Percentiles rank a stretch among this genome's conserved stretches.
Evolutionary conservation across 2,329 filamentous ascomycete species (phyloP).

Genomic region (Aureobasidium namibiae): DNA sequence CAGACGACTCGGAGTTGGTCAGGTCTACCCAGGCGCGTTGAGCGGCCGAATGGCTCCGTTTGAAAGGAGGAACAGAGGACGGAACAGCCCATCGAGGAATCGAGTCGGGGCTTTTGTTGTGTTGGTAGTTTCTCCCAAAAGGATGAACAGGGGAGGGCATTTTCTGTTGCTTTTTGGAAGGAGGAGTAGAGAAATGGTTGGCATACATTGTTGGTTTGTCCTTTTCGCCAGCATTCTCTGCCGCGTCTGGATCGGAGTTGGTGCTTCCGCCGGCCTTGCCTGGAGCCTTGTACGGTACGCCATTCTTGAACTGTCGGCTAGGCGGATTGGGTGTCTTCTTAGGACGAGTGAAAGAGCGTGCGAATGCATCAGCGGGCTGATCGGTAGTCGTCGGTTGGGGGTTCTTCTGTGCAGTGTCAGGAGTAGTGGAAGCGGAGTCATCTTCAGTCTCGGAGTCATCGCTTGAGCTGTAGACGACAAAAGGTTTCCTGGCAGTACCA

Average conservation of each 20-base stretch:
- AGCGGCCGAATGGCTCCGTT: constrained; percentile 6
- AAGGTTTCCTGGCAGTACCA: constrained; percentile 15
- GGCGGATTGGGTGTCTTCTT: constrained; percentile 26
- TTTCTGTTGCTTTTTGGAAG: neutral
- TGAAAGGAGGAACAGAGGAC: constrained; percentile 6
- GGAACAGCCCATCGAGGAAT: constrained; percentile 24
- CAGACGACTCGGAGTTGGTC: neutral
- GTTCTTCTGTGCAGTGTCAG: constrained; percentile 11
- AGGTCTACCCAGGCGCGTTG: constrained; percentile 4
- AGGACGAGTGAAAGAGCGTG: constrained; percentile 16
- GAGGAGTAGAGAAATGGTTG: constrained; percentile 10
- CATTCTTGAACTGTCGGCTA: constrained; percentile 21
- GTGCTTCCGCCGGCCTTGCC: neutral
- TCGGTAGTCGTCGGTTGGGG: constrained; percentile 2
- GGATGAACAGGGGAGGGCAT: constrained; percentile 1
- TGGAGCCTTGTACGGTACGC: constrained; percentile 1
- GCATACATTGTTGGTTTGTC: constrained; percentile 13
- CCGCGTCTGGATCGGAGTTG: neutral
- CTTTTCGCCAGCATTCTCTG: constrained; percentile 3
- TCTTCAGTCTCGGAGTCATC: constrained; percentile 18
- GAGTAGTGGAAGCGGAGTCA: constrained; percentile 9
- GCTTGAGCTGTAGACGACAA: constrained; percentile 20
- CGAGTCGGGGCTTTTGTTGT: constrained; percentile 12
- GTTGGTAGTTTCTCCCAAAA: constrained; percentile 5
- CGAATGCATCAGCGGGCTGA: constrained; percentile 14